Evolutionary conservation across 2,329 filamentous ascomycete genomes (phyloP), one percentile per base, ranked within the genome.

Genomic region (Berkeleyomyces basicola): DNA sequence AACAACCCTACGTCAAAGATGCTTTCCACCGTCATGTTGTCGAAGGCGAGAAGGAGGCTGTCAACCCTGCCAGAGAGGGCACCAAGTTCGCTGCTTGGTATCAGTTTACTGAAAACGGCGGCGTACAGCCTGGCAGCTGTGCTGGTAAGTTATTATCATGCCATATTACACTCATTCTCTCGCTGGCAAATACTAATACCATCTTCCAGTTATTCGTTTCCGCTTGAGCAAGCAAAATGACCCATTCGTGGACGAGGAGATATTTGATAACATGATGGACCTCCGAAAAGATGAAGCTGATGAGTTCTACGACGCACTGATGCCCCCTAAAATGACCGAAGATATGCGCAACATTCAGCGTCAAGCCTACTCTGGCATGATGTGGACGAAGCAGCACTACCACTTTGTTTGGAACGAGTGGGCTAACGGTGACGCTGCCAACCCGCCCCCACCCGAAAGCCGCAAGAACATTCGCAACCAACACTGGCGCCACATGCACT

Each of bases 381-480:
- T 97, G 80, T 97, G 92, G 92, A 95, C 87, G 66, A 97, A 97
- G 73, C 92, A 97, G 72, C 89, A 90, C 74, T 97, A 97, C 73
- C 83, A 95, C 71, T 96, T 97, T 73, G 84, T 97, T 69, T 96
- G 90, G 90, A 91, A 97, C 67, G 88, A 97, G 71, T 97, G 92
- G 92, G 90, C 91, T 36, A 95, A 95, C 67, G 92, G 92, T 61
- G 92, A 97, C 71, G 91, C 91, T 9, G 81, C 80, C 58, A 89
- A 91, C 78, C 90, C 91, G 51, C 88, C 92, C 40, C 93, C 93
- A 36, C 92, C 92, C 0, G 78, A 86, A 0, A 80, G 82, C 46
- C 82, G 92, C 62, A 95, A 93, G 72, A 79, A 82, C 2, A 81
- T 97, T 63, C 84, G 92, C 65, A 97, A 97, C 71, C 77, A 82